These are phyloP conservation scores for Moricandia moricandioides DNA, from an alignment of 345 rosid genomes.

Conservation along the genomic window DNA sequence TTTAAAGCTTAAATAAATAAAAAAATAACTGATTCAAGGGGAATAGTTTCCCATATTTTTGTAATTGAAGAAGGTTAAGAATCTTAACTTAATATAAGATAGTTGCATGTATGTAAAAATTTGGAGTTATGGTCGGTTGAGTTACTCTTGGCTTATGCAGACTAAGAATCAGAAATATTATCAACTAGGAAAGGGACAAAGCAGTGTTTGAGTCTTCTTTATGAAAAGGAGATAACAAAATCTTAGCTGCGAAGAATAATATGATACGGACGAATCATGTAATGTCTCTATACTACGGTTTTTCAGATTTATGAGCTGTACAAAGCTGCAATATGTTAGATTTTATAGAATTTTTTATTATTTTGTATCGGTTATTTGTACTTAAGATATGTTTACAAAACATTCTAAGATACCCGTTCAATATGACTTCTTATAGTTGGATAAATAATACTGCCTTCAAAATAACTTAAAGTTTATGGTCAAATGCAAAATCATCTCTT, in stretches of 20 bases:
- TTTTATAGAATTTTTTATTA: background rate
- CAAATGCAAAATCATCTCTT: background rate
- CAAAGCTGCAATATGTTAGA: background rate
- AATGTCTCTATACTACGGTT: background rate
- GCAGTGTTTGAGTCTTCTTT: background rate
- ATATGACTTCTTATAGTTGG: background rate
- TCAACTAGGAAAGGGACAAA: background rate
- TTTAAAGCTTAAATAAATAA: background rate
- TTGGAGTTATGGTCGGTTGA: background rate
- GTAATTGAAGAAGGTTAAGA: background rate
- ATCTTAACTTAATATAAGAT: background rate
- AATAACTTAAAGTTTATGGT: background rate
- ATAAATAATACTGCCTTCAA: background rate
- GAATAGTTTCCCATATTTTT: background rate
- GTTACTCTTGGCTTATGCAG: background rate
- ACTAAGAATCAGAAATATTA: slow-evolving; percentile 1
- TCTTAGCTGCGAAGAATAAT: slow-evolving; percentile 11
- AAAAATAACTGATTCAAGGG: background rate
- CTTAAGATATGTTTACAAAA: background rate
- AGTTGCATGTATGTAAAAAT: background rate
- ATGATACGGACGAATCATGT: slow-evolving; percentile 15
- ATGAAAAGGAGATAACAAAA: background rate
- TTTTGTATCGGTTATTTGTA: background rate
- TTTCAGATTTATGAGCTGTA: slow-evolving; percentile 5
- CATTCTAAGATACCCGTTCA: background rate